Evolutionary conservation across 176 grass and related monocot genomes (phyloP).

Genomic region (Hordeum vulgare): MorexV3_pseudomolecules_assembly NC_058519.1:296414717-296415216

Average conservation of each 20-base stretch:
- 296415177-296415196: background rate
- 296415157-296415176: background rate
- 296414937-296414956: conserved; percentile 92
- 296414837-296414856: background rate
- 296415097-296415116: too few relatives aligned
- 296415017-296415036: conserved; percentile 13
- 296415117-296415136: background rate
- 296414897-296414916: conserved; percentile 88
- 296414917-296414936: conserved; percentile 76
- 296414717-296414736: background rate
- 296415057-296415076: background rate
- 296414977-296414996: conserved; percentile 62
- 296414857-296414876: conserved; percentile 19
- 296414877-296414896: background rate
- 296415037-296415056: too few relatives aligned
- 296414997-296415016: conserved; percentile 9
- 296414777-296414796: background rate
- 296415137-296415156: background rate
- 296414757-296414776: background rate
- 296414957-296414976: conserved; percentile 62
- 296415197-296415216: too few relatives aligned
- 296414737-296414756: background rate
- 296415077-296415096: background rate
- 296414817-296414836: background rate
- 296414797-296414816: background rate